Percentiles rank a stretch among this genome's conserved stretches.
Conservation (phyloP, 306 rosid genomes). For the Quercus engelmannii region DNA sequence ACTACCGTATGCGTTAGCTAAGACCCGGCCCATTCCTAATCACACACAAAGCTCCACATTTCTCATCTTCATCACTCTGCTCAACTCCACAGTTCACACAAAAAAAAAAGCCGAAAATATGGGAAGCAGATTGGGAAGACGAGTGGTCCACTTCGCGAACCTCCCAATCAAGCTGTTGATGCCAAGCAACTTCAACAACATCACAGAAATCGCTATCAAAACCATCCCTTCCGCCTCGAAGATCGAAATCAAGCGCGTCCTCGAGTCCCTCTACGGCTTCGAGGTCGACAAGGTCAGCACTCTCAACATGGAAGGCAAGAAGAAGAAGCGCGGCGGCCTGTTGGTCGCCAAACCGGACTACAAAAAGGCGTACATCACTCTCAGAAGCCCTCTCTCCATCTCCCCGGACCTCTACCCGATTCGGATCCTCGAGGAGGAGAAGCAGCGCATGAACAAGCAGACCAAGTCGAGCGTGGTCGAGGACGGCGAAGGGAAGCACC, state of each 20-base stretch:
- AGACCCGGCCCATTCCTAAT: not conserved
- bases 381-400: conserved; percentile 51
- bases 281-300: conserved; percentile 79
- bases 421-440: conserved; percentile 39
- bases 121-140: conserved; percentile 63
- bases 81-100: not conserved
- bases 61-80: not conserved
- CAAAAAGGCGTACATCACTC: conserved; percentile 88
- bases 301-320: conserved; percentile 80
- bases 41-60: not conserved
- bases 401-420: conserved; percentile 45
- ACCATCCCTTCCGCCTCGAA: conserved; percentile 84
- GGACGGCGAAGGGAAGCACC: conserved; percentile 46
- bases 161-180: conserved; percentile 64
- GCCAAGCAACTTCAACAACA: conserved; percentile 51
- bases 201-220: conserved; percentile 68
- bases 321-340: conserved; percentile 57
- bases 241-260: conserved; percentile 65
- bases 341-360: conserved; percentile 68
- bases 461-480: conserved; percentile 47
- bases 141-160: conserved; percentile 57
- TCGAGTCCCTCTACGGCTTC: conserved; percentile 64
- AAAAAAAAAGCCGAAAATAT: conserved; percentile 3
- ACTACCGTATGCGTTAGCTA: not conserved
- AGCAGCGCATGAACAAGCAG: conserved; percentile 43